Evolutionary conservation across 2,329 filamentous ascomycete species (phyloP), one percentile per base, ranked within the genome.

Genomic region (Stemphylium vesicarium): DNA sequence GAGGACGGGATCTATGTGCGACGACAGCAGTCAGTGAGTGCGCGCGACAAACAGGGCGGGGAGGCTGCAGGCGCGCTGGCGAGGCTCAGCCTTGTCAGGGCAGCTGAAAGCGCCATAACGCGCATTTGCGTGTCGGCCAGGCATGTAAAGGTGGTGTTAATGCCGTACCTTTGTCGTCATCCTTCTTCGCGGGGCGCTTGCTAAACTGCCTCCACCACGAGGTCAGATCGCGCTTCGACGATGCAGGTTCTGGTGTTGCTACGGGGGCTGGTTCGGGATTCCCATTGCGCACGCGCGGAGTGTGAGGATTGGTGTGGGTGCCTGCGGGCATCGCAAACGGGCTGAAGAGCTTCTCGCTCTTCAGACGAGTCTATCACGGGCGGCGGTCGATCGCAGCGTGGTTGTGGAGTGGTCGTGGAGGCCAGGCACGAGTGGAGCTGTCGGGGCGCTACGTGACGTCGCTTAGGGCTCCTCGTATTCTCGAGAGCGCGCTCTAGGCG

Each of bases 151-250:
- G 26, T 16, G 43, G 38, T 50, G 42, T 22, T 16, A 50, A 13
- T 46, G 53, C 37, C 26, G 72, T 81, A 85, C 85, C 84, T 83
- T 86, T 85, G 56, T 84, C 82, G 59, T 88, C 85, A 59, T 85
- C 82, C 68, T 84, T 85, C 71, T 86, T 85, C 48, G 82, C 79
- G 60, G 82, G 76, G 55, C 77, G 85, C 79, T 95, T 77, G 65
- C 71, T 95, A 80, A 99, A 98, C 69, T 88, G 88, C 78, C 92
- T 96, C 95, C 95, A 98, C 95, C 95, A 99, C 56, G 91, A 96
- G 66, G 92, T 90, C 66, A 98, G 82, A 75, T 96, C 92, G 74
- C 91, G 87, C 80, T 90, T 96, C 63, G 87, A 91, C 26, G 91
- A 91, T 50, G 90, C 91, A 37, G 91, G 92, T 68, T 84, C 80